Evolutionary conservation across 768 basidiomycete genomes (phyloP), one percentile per base, ranked within the genome.

Genomic region (Leccinum incarnatum): DNA sequence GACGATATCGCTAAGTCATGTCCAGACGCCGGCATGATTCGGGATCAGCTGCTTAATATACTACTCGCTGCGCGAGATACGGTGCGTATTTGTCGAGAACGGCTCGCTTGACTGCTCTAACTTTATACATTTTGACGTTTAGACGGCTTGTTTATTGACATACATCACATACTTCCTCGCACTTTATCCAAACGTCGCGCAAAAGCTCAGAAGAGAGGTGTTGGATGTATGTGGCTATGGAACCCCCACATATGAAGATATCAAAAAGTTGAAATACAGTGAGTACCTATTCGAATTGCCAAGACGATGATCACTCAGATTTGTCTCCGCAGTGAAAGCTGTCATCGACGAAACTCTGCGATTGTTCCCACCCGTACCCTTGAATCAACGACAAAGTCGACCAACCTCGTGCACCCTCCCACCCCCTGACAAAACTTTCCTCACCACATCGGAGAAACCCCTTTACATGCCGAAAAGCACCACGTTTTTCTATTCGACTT

Each of bases 51-150:
- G 12, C 77, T 93, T 51, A 93, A 84, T 66, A 84, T 92, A 70
- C 75, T 94, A 2, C 75, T 93, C 11, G 91, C 91, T 5, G 81
- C 88, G 23, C 75, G 91, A 55, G 91, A 94, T 73, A 92, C 91
- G 36, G 88, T 88, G 46, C 50, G 82, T 76, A 19, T 48, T 42
- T 55, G 47, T 23, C 30, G 30, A 54, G 1, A 32, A 47, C 45
- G 14, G 7, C 21, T 11, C n/a, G 46, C 37, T 30, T 29, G 25
- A 11, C 15, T 57, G 21, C 54, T 9, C 60, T 51, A 46, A 53
- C 32, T 15, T 51, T 6, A 10, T 12, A 34, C 37, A 4, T 32
- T 42, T 51, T 56, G 36, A 17, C 47, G 55, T 60, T 19, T 59
- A 89, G 87, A 91, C 90, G 0, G 83, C 89, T 21, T 84, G 83